A percentile compares a stretch with the other conserved stretches of the same genome.
These are phyloP conservation scores for Lindgomyces ingoldianus DNA, from an alignment of 495 filamentous ascomycete genomes.

Conservation along the genomic window DNA sequence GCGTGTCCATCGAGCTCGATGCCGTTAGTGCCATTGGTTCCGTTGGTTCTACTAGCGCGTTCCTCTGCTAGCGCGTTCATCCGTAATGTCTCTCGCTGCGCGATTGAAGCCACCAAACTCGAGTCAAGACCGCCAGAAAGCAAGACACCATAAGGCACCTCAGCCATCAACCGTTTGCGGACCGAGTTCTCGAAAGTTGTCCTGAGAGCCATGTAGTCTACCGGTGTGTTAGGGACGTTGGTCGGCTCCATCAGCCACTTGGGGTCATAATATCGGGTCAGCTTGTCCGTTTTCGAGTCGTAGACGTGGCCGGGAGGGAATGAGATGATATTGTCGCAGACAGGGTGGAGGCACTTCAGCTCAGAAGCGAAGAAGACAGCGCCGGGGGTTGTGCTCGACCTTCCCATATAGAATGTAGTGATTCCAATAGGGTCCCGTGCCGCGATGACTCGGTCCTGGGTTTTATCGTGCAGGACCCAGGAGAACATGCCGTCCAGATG, in stretches of 20 bases:
- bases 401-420: constrained; percentile 94
- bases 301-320: constrained; percentile 96
- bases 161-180: constrained; percentile 95
- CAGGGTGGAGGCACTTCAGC: constrained; percentile 87
- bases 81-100: constrained; percentile 83
- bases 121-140: constrained; percentile 96
- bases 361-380: constrained; percentile 96
- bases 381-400: constrained; percentile 76
- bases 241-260: constrained; percentile 82
- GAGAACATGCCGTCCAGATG: constrained; percentile 99
- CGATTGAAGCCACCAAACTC: constrained; percentile 90
- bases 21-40: constrained; percentile 49
- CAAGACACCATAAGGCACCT: constrained; percentile 95
- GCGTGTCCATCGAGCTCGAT: constrained; percentile 48
- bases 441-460: constrained; percentile 83
- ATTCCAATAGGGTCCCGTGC: constrained; percentile 96
- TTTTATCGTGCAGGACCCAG: constrained; percentile 95
- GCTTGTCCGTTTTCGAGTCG: constrained; percentile 81
- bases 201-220: constrained; percentile 79
- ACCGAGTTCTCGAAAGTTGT: constrained; percentile 86
- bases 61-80: constrained; percentile 57
- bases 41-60: constrained; percentile 44
- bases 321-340: constrained; percentile 90
- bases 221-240: constrained; percentile 71
- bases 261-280: constrained; percentile 86